Base-by-base conservation (phyloP, 179 eudicot genomes). In the Patellifolia procumbens region DNA sequence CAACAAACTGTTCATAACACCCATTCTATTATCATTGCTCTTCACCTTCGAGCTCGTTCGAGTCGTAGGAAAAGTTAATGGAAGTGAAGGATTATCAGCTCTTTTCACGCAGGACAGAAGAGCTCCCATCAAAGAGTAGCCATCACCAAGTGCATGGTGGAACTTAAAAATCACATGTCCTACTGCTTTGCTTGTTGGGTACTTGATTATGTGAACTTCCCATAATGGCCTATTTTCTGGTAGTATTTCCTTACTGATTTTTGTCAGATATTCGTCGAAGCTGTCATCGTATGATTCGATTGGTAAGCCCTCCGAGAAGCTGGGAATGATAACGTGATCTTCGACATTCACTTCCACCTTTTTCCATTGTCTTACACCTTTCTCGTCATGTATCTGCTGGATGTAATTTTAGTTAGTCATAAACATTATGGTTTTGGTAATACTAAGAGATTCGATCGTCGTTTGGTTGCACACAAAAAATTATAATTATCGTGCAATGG, bases 61-160 rank as follows among this genome's bases (percentile, higher is more conserved):
- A 4, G 73, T 49, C 3, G 76, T 24, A 39, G 97, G 97, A 43
- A 92, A 91, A 1, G 90, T 89, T 15, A 91, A 64, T 11, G 97
- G 91, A 49, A 87, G 74, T 6, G 85, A 62, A 34, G 93, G 89
- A 46, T 91, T 32, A 34, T 92, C 93, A 3, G 90, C 87, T 74
- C 93, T 79, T 69, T 87, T 79, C 28, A 88, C 52, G 78, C 89
- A 87, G 15, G 96, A 91, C 43, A 92, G 87, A 48, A 92, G 93
- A 17, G 90, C 92, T 1, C 93, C 96, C 96, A 92, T 92, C 0
- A 92, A 69, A 4, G 96, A 87, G 78, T 77, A 92, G 20, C 97
- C 97, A 22, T 92, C 96, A 1, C 96, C 97, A 19, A 92, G 80
- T 3, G 91, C 84, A 75, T 92, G 97, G 76, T 92, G 97, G 60